These are phyloP conservation scores for Tulasnella sp. DNA, from an alignment of 768 basidiomycete species.

Conservation along the genomic window DNA sequence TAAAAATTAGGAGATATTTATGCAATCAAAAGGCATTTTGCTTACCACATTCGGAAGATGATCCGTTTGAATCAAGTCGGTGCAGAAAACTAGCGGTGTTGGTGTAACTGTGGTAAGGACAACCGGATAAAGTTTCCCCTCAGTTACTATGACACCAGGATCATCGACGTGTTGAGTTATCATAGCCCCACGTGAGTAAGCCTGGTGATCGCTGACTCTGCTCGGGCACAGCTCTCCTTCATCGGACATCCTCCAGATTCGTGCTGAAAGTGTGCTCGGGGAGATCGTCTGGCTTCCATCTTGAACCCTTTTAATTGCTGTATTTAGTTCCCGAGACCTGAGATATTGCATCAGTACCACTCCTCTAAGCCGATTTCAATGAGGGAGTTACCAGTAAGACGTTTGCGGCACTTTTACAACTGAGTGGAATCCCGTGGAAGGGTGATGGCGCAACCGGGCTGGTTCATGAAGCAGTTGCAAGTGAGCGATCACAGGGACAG, in stretches of 20 bases:
- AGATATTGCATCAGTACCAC: background rate
- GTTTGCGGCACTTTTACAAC: background rate
- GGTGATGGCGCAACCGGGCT: background rate
- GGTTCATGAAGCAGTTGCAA: background rate
- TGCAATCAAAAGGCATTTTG: background rate
- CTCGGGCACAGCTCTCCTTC: background rate
- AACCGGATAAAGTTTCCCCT: background rate
- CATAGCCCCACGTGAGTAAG: background rate
- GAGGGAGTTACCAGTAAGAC: background rate
- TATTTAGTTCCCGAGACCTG: background rate
- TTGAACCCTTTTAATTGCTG: background rate
- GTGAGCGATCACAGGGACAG: no score
- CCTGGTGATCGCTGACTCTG: background rate
- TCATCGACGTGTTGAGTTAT: background rate
- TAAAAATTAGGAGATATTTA: background rate
- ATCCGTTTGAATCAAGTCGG: background rate
- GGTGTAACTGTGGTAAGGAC: background rate
- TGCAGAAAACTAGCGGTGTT: background rate
- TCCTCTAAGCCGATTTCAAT: background rate
- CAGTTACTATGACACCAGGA: background rate
- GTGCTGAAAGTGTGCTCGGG: background rate
- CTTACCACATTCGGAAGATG: background rate
- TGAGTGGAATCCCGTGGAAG: background rate
- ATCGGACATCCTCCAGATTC: background rate
- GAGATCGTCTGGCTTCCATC: background rate